phyloP scores from a whole-genome alignment of 352 stramenopile species.

The Phytophthora melonis region DNA sequence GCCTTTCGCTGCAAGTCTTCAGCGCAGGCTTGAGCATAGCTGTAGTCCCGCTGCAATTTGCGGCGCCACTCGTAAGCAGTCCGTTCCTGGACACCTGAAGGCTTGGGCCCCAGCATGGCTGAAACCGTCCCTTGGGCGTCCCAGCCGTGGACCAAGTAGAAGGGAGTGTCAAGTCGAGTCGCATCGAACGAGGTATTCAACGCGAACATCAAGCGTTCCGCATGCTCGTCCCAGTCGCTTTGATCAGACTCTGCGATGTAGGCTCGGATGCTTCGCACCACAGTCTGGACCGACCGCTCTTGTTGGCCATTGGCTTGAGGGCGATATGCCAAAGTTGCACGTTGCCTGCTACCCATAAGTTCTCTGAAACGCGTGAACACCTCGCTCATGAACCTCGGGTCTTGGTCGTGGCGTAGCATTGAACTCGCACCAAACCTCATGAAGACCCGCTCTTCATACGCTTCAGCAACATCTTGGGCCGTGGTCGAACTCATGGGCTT shows the following conservation, averaged over 20 bases:
- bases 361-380: conserved; percentile 9
- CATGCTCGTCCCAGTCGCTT: no score
- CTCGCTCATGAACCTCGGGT: background rate
- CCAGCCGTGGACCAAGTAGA: conserved; percentile 14
- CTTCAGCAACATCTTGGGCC: background rate
- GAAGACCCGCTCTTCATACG: background rate
- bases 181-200: no score
- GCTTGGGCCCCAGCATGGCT: conserved; percentile 15
- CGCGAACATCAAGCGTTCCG: no score
- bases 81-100: background rate
- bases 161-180: conserved; percentile 13
- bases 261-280: conserved; percentile 16
- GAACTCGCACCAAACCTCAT: background rate
- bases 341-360: conserved; percentile 1
- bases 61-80: conserved; percentile 11
- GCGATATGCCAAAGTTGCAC: conserved; percentile 16
- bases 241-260: no score
- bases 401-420: background rate
- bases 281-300: conserved; percentile 1
- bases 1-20: conserved; percentile 16
- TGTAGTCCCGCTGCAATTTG: conserved; percentile 17
- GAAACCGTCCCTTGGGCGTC: conserved; percentile 1
- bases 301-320: conserved; percentile 16
- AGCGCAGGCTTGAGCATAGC: conserved; percentile 1
- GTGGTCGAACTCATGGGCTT: background rate